Percentiles rank a stretch among this genome's conserved stretches.
Conservation (phyloP, 371 early-diverging fungal genomes). For the Fennellomyces sp. region DNA sequence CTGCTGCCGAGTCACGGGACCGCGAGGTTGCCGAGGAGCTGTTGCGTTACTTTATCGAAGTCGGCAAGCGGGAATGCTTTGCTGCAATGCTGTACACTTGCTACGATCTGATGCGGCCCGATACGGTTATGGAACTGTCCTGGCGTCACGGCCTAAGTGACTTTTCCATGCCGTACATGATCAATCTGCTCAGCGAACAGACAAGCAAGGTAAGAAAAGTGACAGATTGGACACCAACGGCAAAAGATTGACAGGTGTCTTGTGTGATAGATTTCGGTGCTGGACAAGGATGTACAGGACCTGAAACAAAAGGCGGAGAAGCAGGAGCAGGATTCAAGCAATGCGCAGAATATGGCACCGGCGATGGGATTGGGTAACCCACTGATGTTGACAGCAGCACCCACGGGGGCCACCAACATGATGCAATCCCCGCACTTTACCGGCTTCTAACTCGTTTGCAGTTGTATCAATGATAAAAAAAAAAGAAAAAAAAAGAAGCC, state of each 20-base stretch:
- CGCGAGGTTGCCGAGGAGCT: constrained; percentile 91
- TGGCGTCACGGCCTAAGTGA: constrained; percentile 90
- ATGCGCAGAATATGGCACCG: constrained; percentile 23
- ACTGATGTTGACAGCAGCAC: constrained; percentile 59
- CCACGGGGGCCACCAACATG: not conserved
- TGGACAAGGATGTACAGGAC: constrained; percentile 25
- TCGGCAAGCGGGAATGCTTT: constrained; percentile 89
- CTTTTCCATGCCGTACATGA: constrained; percentile 96
- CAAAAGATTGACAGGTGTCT: too few species aligned
- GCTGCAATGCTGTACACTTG: constrained; percentile 91
- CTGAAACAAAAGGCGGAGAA: constrained; percentile 21
- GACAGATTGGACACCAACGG: too few species aligned
- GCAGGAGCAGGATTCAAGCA: constrained; percentile 14
- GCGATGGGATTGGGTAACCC: constrained; percentile 61
- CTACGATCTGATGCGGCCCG: constrained; percentile 92
- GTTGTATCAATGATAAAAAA: too few species aligned
- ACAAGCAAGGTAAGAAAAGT: constrained; percentile 73
- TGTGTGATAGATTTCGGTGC: constrained; percentile 17
- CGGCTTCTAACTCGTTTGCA: too few species aligned
- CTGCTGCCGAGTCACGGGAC: constrained; percentile 88
- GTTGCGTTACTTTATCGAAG: constrained; percentile 91
- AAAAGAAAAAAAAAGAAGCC: too few species aligned
- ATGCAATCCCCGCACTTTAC: not conserved
- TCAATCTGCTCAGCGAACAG: constrained; percentile 87
- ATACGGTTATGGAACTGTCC: constrained; percentile 91